Base-by-base conservation (phyloP, 2,329 filamentous ascomycete species). In the Colletotrichum gloeosporioides region DNA sequence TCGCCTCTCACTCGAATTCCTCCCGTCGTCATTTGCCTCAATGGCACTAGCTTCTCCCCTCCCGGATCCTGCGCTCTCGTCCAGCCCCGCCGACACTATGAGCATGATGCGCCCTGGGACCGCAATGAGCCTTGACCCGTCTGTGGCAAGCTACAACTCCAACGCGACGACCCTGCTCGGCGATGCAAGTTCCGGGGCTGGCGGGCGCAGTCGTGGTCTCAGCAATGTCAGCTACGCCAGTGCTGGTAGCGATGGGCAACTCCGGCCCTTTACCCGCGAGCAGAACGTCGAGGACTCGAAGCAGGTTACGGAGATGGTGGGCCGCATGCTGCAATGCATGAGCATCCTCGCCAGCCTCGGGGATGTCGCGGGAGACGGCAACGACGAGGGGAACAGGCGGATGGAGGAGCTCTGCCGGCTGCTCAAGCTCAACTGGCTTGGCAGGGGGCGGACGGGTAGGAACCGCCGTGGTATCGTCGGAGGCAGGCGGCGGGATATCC, bases 381-480 rank as follows among this genome's bases (percentile, higher is more conserved):
- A 91, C 12, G 95, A 98, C 78, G 92, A 94, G 49, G 90, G 92
- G 2, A 95, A 96, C 82, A 90, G 90, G 73, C 95, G 94, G 85
- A 94, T 99, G 81, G 94, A 96, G 77, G 92, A 96, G 81, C 87
- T 99, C 77, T 95, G 94, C 73, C 94, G 95, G 82, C 93, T 97
- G 80, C 88, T 99, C 77, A 99, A 99, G 86, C 92, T 98, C 81
- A 99, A 99, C 84, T 99, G 97, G 97, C 90, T 99, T 2, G 96
- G 96, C 0, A 89, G 97, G 63, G 96, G 96, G 0, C 88, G 97
- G 44, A 99, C 96, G 5, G 97, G 97, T 0, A 89, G 97, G 78
- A 98, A 99, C 84, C 88, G 97, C 69, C 92, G 95, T 78, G 97
- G 97, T 0, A 96, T 98, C 82, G 96, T 99, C 1, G 96, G 96